A percentile compares a stretch with the other conserved stretches of the same genome.
Conservation (phyloP, 2,329 filamentous ascomycete species). For the Colletotrichum coccodes region DNA sequence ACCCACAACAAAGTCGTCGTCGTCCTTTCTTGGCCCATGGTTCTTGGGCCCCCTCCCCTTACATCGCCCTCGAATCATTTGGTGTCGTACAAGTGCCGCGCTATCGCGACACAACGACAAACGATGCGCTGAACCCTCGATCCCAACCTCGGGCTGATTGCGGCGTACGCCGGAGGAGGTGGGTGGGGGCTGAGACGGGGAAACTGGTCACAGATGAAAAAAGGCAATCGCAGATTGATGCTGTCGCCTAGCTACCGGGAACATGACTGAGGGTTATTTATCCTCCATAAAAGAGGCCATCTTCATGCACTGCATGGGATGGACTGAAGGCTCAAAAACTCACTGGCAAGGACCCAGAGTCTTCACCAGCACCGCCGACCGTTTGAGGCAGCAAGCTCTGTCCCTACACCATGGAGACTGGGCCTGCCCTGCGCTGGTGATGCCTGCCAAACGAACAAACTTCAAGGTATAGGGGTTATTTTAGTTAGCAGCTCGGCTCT, state of each 20-base stretch:
- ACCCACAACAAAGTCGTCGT: background rate
- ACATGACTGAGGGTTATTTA: background rate
- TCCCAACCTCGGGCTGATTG: slow-evolving; percentile 10
- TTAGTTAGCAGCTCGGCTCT: background rate
- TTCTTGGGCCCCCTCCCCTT: background rate
- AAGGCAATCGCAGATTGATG: slow-evolving; percentile 25
- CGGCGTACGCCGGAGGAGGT: background rate
- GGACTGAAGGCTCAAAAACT: background rate
- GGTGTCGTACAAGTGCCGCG: background rate
- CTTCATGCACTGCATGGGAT: slow-evolving; percentile 16
- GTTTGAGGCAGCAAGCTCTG: slow-evolving; percentile 29
- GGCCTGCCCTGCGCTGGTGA: slow-evolving; percentile 11
- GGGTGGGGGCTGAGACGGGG: background rate
- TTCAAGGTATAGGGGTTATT: background rate
- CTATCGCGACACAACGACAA: slow-evolving; percentile 2
- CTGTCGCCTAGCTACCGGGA: background rate
- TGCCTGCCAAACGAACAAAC: background rate
- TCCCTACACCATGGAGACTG: slow-evolving; percentile 22
- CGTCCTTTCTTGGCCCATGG: slow-evolving; percentile 10
- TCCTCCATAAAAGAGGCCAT: background rate
- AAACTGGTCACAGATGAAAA: slow-evolving; percentile 4
- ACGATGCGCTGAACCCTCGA: slow-evolving; percentile 4
- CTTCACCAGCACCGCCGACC: slow-evolving; percentile 13
- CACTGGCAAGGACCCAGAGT: background rate
- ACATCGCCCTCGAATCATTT: background rate